Evolutionary conservation across 192 early-diverging fungal species (phyloP).

Genomic region (Backusella westeae): DNA sequence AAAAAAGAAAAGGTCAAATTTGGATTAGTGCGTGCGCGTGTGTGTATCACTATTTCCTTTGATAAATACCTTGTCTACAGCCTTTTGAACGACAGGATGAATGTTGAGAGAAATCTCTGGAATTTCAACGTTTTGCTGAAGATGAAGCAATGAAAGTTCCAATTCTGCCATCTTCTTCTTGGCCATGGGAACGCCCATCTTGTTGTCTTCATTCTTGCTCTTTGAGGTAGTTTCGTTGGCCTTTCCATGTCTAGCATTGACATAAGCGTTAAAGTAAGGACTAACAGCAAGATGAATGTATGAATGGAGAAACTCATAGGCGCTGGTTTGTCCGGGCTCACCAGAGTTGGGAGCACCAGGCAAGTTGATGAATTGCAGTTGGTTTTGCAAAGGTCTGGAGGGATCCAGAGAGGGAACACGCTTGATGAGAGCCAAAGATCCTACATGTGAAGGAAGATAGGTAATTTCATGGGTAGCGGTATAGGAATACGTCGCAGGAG

Average conservation of each 20-base stretch:
- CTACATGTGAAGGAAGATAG: slow-evolving; percentile 69
- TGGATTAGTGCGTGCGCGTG: too few relatives aligned
- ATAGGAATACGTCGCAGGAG: slow-evolving; percentile 50
- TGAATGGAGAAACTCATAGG: slow-evolving; percentile 88
- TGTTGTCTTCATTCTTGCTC: slow-evolving; percentile 65
- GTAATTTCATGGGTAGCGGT: slow-evolving; percentile 70
- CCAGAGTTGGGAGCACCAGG: slow-evolving; percentile 65
- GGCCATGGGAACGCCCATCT: slow-evolving; percentile 90
- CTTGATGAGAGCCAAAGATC: slow-evolving; percentile 80
- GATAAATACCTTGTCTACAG: slow-evolving; percentile 51
- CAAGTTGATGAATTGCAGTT: slow-evolving; percentile 90
- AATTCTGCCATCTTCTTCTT: slow-evolving; percentile 99
- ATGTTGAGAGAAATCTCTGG: slow-evolving; percentile 87
- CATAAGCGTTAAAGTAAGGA: slow-evolving; percentile 96
- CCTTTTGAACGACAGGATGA: slow-evolving; percentile 77
- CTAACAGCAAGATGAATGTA: slow-evolving; percentile 92
- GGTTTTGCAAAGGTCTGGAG: slow-evolving; percentile 65
- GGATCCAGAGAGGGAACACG: slow-evolving; percentile 70
- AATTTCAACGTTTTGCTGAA: slow-evolving; percentile 99
- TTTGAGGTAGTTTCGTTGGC: slow-evolving; percentile 40
- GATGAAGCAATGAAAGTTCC: slow-evolving; percentile 88
- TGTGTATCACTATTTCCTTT: neutral
- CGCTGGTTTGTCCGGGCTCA: slow-evolving; percentile 50
- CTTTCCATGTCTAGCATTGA: slow-evolving; percentile 61
- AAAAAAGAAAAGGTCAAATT: neutral